These are phyloP conservation scores for Botrytis fabae DNA, from an alignment of 2,329 filamentous ascomycete genomes.

Conservation along the genomic window DNA sequence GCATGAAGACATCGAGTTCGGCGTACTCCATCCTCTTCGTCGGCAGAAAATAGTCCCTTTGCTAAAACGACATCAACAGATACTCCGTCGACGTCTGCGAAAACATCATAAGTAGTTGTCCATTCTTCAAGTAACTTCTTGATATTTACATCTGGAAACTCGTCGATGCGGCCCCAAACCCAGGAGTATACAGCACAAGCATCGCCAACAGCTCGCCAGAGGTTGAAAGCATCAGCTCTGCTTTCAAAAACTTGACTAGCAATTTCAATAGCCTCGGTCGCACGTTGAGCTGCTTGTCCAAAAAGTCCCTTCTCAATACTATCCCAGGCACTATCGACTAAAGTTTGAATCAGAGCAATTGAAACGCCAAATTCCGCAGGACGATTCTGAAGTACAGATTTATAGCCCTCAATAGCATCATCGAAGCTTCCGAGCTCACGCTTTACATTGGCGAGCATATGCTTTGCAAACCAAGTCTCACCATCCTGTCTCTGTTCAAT, in stretches of 20 bases:
- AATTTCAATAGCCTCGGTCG: conserved; percentile 66
- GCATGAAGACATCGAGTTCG: conserved; percentile 65
- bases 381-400: conserved; percentile 66
- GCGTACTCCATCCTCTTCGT: conserved; percentile 43
- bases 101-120: conserved; percentile 55
- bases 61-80: conserved; percentile 44
- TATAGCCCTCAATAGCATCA: conserved; percentile 75
- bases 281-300: conserved; percentile 74
- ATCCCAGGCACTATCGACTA: conserved; percentile 77
- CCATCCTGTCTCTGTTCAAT: conserved; percentile 55
- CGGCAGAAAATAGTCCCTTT: conserved; percentile 39
- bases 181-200: conserved; percentile 81
- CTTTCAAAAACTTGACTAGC: conserved; percentile 61
- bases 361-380: conserved; percentile 81
- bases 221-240: conserved; percentile 76
- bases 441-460: conserved; percentile 94
- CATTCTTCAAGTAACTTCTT: conserved; percentile 58
- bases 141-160: conserved; percentile 62
- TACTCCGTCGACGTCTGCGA: conserved; percentile 70
- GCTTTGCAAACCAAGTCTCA: conserved; percentile 92
- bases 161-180: conserved; percentile 65
- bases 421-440: conserved; percentile 90
- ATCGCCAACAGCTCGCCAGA: conserved; percentile 92
- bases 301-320: conserved; percentile 82
- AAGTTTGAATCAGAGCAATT: conserved; percentile 83